phyloP scores from a whole-genome alignment of 1,284 basidiomycete genomes.

The Ustilago shanxiensis region DNA sequence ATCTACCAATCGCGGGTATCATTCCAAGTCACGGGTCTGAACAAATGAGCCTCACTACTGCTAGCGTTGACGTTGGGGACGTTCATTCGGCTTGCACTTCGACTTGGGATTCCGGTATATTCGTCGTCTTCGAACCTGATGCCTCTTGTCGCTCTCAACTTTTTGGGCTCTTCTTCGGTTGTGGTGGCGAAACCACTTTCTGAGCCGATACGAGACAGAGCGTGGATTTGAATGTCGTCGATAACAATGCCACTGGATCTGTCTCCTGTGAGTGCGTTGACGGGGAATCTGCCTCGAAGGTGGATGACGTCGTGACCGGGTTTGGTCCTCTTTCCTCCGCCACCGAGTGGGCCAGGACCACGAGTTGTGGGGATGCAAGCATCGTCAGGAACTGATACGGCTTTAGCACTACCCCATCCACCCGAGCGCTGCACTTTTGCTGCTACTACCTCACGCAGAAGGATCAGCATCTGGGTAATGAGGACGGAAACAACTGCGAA shows the following conservation, averaged over 20 bases:
- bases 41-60: slow-evolving; percentile 31
- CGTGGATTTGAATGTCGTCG: slow-evolving; percentile 32
- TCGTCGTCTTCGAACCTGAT: slow-evolving; percentile 16
- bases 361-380: slow-evolving; percentile 49
- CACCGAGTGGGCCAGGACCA: slow-evolving; percentile 55
- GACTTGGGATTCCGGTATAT: background rate
- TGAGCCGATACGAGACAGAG: slow-evolving; percentile 4
- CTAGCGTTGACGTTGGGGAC: slow-evolving; percentile 20
- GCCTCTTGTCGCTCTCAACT: background rate
- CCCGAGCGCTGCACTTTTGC: slow-evolving; percentile 42
- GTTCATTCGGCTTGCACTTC: slow-evolving; percentile 9
- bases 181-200: background rate
- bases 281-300: slow-evolving; percentile 35
- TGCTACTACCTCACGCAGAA: slow-evolving; percentile 40
- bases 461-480: slow-evolving; percentile 46
- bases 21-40: slow-evolving; percentile 14
- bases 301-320: slow-evolving; percentile 31
- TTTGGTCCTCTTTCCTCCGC: slow-evolving; percentile 37
- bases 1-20: slow-evolving; percentile 7
- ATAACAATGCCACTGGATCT: slow-evolving; percentile 31
- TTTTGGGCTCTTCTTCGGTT: background rate
- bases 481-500: slow-evolving; percentile 45
- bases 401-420: slow-evolving; percentile 48
- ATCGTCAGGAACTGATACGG: slow-evolving; percentile 45
- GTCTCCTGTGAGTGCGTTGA: slow-evolving; percentile 21